phyloP scores from a whole-genome alignment of 2,329 filamentous ascomycete genomes.

The Aspergillus persii region DNA sequence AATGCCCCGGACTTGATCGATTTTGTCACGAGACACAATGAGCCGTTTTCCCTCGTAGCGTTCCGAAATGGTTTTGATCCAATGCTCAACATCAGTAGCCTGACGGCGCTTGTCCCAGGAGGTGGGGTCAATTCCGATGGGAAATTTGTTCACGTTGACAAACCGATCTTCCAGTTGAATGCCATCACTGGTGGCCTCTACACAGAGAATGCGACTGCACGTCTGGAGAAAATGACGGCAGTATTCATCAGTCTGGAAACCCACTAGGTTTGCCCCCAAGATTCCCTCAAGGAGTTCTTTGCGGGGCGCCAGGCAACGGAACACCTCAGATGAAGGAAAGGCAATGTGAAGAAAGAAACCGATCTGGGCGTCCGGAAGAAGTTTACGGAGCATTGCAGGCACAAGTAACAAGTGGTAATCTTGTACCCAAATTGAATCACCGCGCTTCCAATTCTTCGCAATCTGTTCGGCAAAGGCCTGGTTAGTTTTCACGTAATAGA shows the following conservation, averaged over 20 bases:
- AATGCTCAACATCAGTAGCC: slow-evolving; percentile 70
- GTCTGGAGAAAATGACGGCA: slow-evolving; percentile 93
- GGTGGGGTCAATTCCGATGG: slow-evolving; percentile 87
- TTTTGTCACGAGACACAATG: slow-evolving; percentile 90
- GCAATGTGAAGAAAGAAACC: slow-evolving; percentile 95
- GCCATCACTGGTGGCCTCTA: slow-evolving; percentile 84
- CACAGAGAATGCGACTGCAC: slow-evolving; percentile 84
- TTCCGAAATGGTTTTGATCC: slow-evolving; percentile 77
- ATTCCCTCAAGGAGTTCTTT: slow-evolving; percentile 88
- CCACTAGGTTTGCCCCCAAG: slow-evolving; percentile 86
- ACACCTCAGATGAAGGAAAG: slow-evolving; percentile 94
- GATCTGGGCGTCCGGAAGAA: slow-evolving; percentile 84
- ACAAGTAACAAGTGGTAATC: slow-evolving; percentile 93
- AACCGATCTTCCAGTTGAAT: slow-evolving; percentile 91
- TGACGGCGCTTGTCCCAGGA: slow-evolving; percentile 69
- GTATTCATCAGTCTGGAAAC: slow-evolving; percentile 93
- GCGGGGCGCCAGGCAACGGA: slow-evolving; percentile 83
- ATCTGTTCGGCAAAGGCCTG: slow-evolving; percentile 90
- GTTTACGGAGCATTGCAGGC: slow-evolving; percentile 83
- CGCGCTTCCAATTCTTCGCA: slow-evolving; percentile 86
- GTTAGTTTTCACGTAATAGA: slow-evolving; percentile 90
- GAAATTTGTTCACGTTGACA: slow-evolving; percentile 78
- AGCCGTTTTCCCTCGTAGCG: slow-evolving; percentile 85
- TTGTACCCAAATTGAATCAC: slow-evolving; percentile 91
- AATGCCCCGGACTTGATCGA: slow-evolving; percentile 88